These are phyloP conservation scores for Suillus weaverae DNA, from an alignment of 768 basidiomycete genomes.

Conservation along the genomic window DNA sequence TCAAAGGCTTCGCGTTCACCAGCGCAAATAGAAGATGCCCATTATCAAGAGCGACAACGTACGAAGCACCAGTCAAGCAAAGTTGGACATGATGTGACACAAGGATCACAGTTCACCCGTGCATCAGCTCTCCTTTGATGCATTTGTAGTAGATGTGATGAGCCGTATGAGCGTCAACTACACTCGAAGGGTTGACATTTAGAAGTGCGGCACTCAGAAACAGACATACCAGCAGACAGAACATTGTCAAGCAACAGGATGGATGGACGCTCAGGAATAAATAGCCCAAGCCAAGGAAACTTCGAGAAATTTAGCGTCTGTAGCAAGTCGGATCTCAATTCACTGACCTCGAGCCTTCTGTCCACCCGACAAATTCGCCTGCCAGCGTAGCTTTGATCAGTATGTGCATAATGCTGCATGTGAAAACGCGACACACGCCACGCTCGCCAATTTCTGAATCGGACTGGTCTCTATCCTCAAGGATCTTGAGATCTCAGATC, in stretches of 20 bases:
- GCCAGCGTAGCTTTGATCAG: neutral
- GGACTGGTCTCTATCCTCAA: conserved; percentile 86
- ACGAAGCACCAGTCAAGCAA: conserved; percentile 74
- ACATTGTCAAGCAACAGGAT: conserved; percentile 86
- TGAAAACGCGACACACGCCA: conserved; percentile 47
- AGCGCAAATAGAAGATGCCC: conserved; percentile 69
- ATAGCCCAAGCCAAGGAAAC: conserved; percentile 83
- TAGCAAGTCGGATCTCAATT: neutral
- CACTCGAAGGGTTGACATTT: conserved; percentile 3
- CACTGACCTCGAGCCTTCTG: conserved; percentile 65
- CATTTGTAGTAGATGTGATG: conserved; percentile 80
- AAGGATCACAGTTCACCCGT: conserved; percentile 79
- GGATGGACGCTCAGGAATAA: conserved; percentile 84
- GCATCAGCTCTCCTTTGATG: conserved; percentile 74
- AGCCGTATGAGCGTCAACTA: conserved; percentile 85
- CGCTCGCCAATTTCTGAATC: conserved; percentile 91
- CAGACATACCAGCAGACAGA: conserved; percentile 42
- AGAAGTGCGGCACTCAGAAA: neutral
- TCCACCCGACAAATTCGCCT: conserved; percentile 47
- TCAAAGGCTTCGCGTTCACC: conserved; percentile 68
- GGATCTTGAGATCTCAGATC: conserved; percentile 67
- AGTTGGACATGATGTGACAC: conserved; percentile 95
- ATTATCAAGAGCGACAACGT: conserved; percentile 77
- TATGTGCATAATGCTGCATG: neutral
- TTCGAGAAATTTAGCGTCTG: conserved; percentile 22